Percentiles rank a stretch among this genome's conserved stretches.
These are phyloP conservation scores for Parietaria judaica DNA, from an alignment of 306 rosid species.

Conservation along the genomic window DNA sequence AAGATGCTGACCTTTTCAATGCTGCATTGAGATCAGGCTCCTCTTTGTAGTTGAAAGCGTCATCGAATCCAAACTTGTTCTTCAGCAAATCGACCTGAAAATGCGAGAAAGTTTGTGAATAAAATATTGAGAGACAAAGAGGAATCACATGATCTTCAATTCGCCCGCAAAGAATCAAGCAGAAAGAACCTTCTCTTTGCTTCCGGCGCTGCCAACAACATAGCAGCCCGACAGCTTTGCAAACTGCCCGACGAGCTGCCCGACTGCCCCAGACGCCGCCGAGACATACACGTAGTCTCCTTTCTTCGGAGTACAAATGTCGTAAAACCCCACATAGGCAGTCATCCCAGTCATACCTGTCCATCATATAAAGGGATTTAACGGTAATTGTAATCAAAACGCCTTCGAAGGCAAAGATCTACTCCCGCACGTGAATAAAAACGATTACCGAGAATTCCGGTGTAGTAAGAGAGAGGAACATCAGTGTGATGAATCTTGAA, in stretches of 20 bases:
- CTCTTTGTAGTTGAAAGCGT: conserved; percentile 14
- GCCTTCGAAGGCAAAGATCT: no score
- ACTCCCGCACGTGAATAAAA: neutral
- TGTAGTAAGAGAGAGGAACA: conserved; percentile 56
- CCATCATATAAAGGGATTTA: no score
- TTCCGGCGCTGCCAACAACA: conserved; percentile 14
- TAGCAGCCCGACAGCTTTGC: conserved; percentile 9
- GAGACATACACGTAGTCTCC: conserved; percentile 8
- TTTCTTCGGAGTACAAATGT: conserved; percentile 8
- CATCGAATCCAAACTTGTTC: conserved; percentile 19
- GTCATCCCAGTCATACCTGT: conserved; percentile 12
- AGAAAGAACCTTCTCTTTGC: conserved; percentile 3
- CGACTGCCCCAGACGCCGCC: conserved; percentile 12
- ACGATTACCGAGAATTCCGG: conserved; percentile 56
- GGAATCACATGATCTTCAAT: no score
- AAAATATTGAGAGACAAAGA: no score
- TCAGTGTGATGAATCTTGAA: conserved; percentile 44
- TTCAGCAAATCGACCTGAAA: conserved; percentile 19
- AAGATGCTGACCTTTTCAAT: conserved; percentile 4
- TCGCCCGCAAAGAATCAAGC: no score
- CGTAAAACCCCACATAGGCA: conserved; percentile 11
- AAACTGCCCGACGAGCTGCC: conserved; percentile 16
- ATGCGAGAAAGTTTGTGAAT: neutral
- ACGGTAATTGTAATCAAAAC: neutral
- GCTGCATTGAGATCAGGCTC: conserved; percentile 12